phyloP scores from a whole-genome alignment of 2,329 filamentous ascomycete genomes.

The Nectriaceae sp. region DNA sequence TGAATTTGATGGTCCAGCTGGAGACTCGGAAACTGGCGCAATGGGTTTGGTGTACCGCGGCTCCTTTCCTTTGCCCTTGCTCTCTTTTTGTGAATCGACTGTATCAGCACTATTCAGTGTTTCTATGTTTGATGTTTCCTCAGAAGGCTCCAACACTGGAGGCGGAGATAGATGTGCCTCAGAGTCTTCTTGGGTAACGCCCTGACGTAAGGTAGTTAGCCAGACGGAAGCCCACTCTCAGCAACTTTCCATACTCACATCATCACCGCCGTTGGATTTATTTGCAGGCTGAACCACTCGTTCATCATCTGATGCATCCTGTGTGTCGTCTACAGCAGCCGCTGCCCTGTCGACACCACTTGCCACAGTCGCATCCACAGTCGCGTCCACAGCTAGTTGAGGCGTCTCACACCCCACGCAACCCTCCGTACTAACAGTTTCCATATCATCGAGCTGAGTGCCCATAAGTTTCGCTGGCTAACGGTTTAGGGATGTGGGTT shows the following conservation, averaged over 20 bases:
- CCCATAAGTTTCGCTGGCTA: background rate
- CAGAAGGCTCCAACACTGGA: background rate
- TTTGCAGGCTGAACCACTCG: no score
- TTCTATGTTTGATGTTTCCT: background rate
- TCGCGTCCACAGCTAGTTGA: no score
- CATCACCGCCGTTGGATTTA: no score
- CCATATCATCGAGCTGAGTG: background rate
- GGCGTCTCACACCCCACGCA: no score
- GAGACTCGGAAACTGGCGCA: background rate
- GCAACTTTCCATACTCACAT: no score
- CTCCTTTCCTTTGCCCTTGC: background rate
- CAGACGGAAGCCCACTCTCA: no score
- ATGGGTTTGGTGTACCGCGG: background rate
- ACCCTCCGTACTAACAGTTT: background rate
- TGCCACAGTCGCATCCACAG: no score
- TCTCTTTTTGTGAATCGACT: background rate
- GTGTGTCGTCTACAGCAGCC: no score
- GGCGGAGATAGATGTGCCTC: background rate
- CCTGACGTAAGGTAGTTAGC: no score
- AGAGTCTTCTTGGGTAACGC: background rate
- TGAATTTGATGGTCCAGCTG: slow-evolving; percentile 1
- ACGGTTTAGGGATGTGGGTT: background rate
- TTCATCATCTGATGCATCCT: no score
- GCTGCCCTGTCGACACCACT: no score
- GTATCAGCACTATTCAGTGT: background rate